Evolutionary conservation across 345 rosid genomes (phyloP), one percentile per base, ranked within the genome.

Genomic region (Laguncularia racemosa): DNA sequence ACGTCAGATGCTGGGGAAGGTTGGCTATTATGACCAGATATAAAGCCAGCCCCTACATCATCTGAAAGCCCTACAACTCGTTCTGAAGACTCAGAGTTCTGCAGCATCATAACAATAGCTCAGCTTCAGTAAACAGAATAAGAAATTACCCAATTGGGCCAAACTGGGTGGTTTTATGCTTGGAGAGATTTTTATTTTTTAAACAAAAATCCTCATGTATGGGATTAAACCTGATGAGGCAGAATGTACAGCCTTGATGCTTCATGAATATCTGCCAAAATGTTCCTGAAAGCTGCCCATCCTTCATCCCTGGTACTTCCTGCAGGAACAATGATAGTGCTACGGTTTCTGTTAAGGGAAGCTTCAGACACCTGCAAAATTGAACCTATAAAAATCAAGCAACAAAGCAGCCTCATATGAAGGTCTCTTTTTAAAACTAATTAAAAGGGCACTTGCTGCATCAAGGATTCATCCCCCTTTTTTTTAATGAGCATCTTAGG

Each of bases 21-120:
- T 61, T 92, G 99, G 57, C 73, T 82, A 55, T 87, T 79, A 57
- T 89, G 91, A 44, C 99, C 99, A 70, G 99, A 76, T 71, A 93
- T 93, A 73, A 93, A 93, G 60, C 99, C 99, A 65, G 97, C 99
- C 63, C 97, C 99, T 4, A 93, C 99, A 70, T 93, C 99, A 78
- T 93, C 93, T 11, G 98, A 92, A 57, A 92, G 96, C 59, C 95
- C 99, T 71, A 76, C 91, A 50, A 86, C 57, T 56, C 65, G 86
- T 73, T 85, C 96, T 57, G 87, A 71, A 71, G 74, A 64, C 74
- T 85, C 97, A 51, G 86, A 78, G 66, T 67, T 69, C 75, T 82
- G 84, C 97, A 84, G 89, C 60, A 69, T 68, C 19, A 47, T 21
- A 61, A 52, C 13, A 51, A 16, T 47, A 46, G 33, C 20, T 50